phyloP scores from a whole-genome alignment of 129 eudicot species.

The Sambucus nigra region DNA sequence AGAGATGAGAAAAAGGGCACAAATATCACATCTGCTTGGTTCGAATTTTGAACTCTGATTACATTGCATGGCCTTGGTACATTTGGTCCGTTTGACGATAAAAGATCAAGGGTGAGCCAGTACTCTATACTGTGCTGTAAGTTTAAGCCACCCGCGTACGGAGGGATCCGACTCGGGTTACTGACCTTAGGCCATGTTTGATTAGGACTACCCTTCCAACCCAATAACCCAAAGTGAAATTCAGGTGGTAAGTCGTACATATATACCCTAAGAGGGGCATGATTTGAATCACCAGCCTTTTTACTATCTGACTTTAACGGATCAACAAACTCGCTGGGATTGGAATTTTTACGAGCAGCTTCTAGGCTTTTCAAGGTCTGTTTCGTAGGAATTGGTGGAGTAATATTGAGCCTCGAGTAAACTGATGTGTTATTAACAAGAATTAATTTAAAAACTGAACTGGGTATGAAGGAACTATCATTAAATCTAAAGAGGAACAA shows the following conservation, averaged over 20 bases:
- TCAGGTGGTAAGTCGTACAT: slow-evolving; percentile 82
- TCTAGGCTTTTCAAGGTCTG: slow-evolving; percentile 1
- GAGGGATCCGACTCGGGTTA: slow-evolving; percentile 38
- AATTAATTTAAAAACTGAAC: slow-evolving; percentile 41
- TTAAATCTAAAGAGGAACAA: slow-evolving; percentile 38
- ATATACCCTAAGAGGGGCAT: slow-evolving; percentile 47
- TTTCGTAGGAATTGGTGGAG: slow-evolving; percentile 7
- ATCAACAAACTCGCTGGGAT: neutral
- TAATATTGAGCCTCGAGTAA: slow-evolving; percentile 6
- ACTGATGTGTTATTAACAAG: slow-evolving; percentile 24
- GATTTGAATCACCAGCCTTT: slow-evolving; percentile 20
- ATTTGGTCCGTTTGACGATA: slow-evolving; percentile 41
- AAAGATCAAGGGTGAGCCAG: slow-evolving; percentile 94
- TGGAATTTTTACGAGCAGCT: slow-evolving; percentile 1
- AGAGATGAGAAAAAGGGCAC: slow-evolving; percentile 88
- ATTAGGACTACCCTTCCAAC: slow-evolving; percentile 47
- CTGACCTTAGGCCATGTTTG: slow-evolving; percentile 73
- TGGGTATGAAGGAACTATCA: slow-evolving; percentile 41
- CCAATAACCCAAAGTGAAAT: slow-evolving; percentile 82
- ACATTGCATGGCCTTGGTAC: slow-evolving; percentile 58
- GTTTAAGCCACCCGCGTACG: slow-evolving; percentile 84
- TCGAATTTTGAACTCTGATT: slow-evolving; percentile 50
- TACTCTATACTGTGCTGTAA: slow-evolving; percentile 84
- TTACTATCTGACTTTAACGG: neutral
- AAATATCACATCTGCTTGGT: slow-evolving; percentile 68